A percentile compares a stretch with the other conserved stretches of the same genome.
These are phyloP conservation scores for Yamadazyma pseudoaaseri DNA, from an alignment of 1,139 yeast genomes.

Conservation along the genomic window DNA sequence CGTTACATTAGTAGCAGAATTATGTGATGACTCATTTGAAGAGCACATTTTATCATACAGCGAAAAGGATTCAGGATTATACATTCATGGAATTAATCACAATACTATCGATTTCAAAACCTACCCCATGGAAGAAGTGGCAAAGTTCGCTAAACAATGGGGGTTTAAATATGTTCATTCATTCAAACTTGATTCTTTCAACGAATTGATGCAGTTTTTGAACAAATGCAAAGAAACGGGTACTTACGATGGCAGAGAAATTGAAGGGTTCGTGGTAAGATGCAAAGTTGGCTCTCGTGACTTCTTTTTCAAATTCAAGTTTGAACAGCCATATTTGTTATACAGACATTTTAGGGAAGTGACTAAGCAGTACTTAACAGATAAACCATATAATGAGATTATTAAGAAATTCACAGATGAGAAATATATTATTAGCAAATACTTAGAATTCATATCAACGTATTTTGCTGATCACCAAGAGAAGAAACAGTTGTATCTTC, in stretches of 20 bases:
- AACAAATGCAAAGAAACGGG: constrained; percentile 66
- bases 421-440: constrained; percentile 59
- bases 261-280: constrained; percentile 93
- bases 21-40: constrained; percentile 90
- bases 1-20: constrained; percentile 86
- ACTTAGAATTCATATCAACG: constrained; percentile 64
- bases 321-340: constrained; percentile 91
- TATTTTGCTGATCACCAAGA: constrained; percentile 47
- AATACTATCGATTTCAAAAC: constrained; percentile 69
- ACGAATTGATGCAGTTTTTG: constrained; percentile 49
- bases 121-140: constrained; percentile 58
- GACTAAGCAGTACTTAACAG: constrained; percentile 58
- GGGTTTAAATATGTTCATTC: constrained; percentile 66
- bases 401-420: constrained; percentile 46
- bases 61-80: constrained; percentile 70
- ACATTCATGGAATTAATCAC: constrained; percentile 81
- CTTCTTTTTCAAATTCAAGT: constrained; percentile 88
- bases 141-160: constrained; percentile 60
- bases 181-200: constrained; percentile 35
- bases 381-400: constrained; percentile 37
- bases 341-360: constrained; percentile 90
- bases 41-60: constrained; percentile 87
- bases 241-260: constrained; percentile 64
- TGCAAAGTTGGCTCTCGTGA: constrained; percentile 33
- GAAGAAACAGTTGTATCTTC: constrained; percentile 42